Evolutionary conservation across 352 stramenopile genomes (phyloP), one percentile per base, ranked within the genome.

Genomic region (Globisporangium nunn): DNA sequence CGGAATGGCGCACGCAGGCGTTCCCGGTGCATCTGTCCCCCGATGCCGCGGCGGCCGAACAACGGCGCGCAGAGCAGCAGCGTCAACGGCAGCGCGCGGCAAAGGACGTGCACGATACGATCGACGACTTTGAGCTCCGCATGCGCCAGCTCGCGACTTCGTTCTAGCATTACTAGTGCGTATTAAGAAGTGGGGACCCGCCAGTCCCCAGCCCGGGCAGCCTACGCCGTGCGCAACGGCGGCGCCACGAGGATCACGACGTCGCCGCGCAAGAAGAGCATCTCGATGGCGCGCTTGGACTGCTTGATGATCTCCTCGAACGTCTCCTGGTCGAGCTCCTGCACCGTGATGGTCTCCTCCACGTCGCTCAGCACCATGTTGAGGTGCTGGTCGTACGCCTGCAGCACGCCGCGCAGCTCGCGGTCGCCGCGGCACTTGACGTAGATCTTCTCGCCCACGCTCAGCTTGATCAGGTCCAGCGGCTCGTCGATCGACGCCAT

Each of bases 241-340:
- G 97, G 97, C 35, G 90, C 96, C 30, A 99, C 93, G 61, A 99
- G 85, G 54, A 99, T 98, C 15, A 99, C 89, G 54, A 98, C 94
- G 84, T 99, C 97, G 45, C 97, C 97, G 44, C 97, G 82, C 50
- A 99, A 94, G 85, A 99, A 99, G 10, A 99, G 88, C 96, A 99
- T 99, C 61, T 98, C 95, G 64, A 99, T 92, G 56, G 75, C 75
- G 67, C 97, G 86, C 66, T 97, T 98, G 58, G 84, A 95, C 67
- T 96, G 88, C 73, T 95, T 93, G 61, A 96, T 89, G 63, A 99
- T 98, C 78, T 98, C 95, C 77, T 99, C 97, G 64, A 97, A 97
- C 8, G 96, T 99, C 76, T 99, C 95, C 64, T 97, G 85, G 71
- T 99, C 96, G 52, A 98, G 78, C 71, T 99, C 96, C 59, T 96